Evolutionary conservation across 306 rosid genomes (phyloP), one percentile per base, ranked within the genome.

Genomic region (Morella rubra): DNA sequence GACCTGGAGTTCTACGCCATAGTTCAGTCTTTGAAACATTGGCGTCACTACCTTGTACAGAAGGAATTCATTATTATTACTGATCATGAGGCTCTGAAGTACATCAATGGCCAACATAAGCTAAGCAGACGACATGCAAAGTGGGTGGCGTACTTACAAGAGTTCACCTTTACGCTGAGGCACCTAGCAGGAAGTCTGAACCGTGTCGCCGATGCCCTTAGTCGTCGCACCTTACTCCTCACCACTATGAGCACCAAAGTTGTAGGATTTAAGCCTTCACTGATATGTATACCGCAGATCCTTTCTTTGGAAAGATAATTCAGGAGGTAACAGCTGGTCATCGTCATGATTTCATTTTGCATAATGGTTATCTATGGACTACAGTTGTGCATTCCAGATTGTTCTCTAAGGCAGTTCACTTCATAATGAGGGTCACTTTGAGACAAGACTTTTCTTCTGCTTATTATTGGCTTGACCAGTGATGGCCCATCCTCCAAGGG

Each of bases 1-100:
- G 76, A 53, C 24, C 49, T 71, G 40, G 76, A 52, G 45, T 51
- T 53, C 12, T 27, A 72, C 32, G 64, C 16, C 7, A n/a, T 71
- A 0, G 44, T 46, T 8, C 60, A 27, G 3, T 11, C 44, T 0
- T 7, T 27, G 10, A 49, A 24, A 10, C 44, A 50, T 50, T 72
- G 61, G 24, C 10, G 45, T 3, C 75, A 51, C 16, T 72, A 72
- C 53, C 20, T 72, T 0, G 27, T 72, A 5, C 24, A 50, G 10
- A 6, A 2, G 9, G 62, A 72, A 7, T 72, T 72, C 14, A 16
- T 72, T 13, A 11, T 51, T 2, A 15, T 7, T 3, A 72, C 60
- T 10, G 46, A 49, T 18, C 75, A 72, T 51, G 22, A 72, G 1
- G 62, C 75, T 1, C 8, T 71, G 5, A 49, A 50, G 54, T 50